Conservation (phyloP, 176 grass and related monocot species). For the Calamus simplicifolius region DNA sequence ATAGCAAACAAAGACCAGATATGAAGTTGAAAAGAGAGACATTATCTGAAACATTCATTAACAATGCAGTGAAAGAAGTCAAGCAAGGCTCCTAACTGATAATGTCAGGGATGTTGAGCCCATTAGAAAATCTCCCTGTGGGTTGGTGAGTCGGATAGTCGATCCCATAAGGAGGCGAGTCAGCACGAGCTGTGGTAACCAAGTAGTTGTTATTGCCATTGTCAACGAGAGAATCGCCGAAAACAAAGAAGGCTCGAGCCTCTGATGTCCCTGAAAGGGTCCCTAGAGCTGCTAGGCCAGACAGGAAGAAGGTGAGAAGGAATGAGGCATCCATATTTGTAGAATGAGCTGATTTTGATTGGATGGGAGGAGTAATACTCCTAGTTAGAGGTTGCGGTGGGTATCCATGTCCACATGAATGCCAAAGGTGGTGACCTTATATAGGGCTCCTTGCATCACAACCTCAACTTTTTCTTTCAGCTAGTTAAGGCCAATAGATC, state of each 20-base stretch:
- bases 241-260: slow-evolving; percentile 82
- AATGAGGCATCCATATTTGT: too few relatives aligned
- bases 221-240: slow-evolving; percentile 96
- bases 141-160: slow-evolving; percentile 60
- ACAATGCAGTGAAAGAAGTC: not conserved
- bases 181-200: slow-evolving; percentile 61
- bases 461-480: too few relatives aligned
- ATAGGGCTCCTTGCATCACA: too few relatives aligned
- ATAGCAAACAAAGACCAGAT: not conserved
- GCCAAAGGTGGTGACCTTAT: too few relatives aligned
- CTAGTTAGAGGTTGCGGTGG: too few relatives aligned
- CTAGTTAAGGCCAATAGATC: too few relatives aligned
- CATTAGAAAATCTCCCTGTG: slow-evolving; percentile 90
- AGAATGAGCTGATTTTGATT: too few relatives aligned
- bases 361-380: too few relatives aligned
- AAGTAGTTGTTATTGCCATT: slow-evolving; percentile 98
- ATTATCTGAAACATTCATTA: not conserved
- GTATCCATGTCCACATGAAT: too few relatives aligned
- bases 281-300: too few relatives aligned
- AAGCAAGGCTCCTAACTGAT: slow-evolving; percentile 36
- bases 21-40: too few relatives aligned
- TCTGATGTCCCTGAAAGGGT: slow-evolving; percentile 17
- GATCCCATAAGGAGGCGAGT: slow-evolving; percentile 78
- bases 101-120: slow-evolving; percentile 84
- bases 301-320: too few relatives aligned